These are phyloP conservation scores for Ganoderma multipileum DNA, from an alignment of 1,284 basidiomycete species.

Conservation along the genomic window DNA sequence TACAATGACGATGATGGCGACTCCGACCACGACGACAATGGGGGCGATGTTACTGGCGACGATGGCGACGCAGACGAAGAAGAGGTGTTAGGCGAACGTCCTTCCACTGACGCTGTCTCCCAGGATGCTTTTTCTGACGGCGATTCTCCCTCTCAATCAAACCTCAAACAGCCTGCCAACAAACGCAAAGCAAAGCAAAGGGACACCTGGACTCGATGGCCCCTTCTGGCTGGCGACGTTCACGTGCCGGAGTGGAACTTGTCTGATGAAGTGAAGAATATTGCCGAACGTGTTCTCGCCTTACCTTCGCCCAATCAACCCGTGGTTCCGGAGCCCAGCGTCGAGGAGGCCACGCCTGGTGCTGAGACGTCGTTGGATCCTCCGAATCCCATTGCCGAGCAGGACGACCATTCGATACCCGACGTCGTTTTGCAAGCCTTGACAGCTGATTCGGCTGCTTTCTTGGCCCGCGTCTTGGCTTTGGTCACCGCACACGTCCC, in stretches of 20 bases:
- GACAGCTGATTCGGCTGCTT: conserved; percentile 45
- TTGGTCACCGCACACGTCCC: conserved; percentile 54
- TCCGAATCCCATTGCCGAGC: conserved; percentile 40
- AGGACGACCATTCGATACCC: conserved; percentile 41
- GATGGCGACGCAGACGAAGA: background rate
- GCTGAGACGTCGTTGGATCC: conserved; percentile 24
- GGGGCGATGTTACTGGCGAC: conserved; percentile 13
- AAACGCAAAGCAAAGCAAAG: conserved; percentile 29
- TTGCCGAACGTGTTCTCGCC: conserved; percentile 44
- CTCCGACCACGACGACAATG: too few species aligned
- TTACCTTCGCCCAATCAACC: conserved; percentile 5
- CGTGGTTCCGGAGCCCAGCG: conserved; percentile 5
- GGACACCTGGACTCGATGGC: conserved; percentile 72
- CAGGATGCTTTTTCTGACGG: conserved; percentile 7
- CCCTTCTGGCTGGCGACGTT: conserved; percentile 62
- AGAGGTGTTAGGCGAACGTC: conserved; percentile 4
- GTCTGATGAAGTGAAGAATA: conserved; percentile 60
- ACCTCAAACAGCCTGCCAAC: conserved; percentile 15
- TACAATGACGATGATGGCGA: background rate
- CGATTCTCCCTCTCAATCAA: conserved; percentile 24
- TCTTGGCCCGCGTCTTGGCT: conserved; percentile 53
- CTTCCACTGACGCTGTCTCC: conserved; percentile 18
- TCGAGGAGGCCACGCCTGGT: background rate
- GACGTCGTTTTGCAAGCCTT: conserved; percentile 31
- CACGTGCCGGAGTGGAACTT: conserved; percentile 64